A percentile compares a stretch with the other conserved stretches of the same genome.
Conservation (phyloP, 345 rosid species). For the Litchi chinensis region DNA sequence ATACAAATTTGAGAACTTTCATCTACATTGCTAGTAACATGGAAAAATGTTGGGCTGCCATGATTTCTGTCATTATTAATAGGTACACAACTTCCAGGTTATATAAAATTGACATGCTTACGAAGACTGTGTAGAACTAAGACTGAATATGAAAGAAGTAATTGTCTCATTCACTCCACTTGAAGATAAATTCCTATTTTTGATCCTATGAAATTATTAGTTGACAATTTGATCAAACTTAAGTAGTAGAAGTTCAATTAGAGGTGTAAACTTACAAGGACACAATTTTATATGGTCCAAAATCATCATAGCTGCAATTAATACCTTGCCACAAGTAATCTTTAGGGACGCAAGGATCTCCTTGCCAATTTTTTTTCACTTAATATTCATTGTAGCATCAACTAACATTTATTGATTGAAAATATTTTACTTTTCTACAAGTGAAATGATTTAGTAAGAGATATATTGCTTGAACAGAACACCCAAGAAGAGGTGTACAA, state of each 20-base stretch:
- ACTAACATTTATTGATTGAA: not conserved
- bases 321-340: conserved; percentile 27
- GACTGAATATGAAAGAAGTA: conserved; percentile 20
- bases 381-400: conserved; percentile 26
- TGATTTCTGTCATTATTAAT: not conserved
- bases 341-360: conserved; percentile 39
- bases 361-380: conserved; percentile 33
- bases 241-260: not conserved
- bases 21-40: not conserved
- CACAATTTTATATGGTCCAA: conserved; percentile 8
- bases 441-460: too few species aligned
- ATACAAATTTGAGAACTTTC: too few species aligned
- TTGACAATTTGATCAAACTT: not conserved
- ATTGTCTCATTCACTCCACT: conserved; percentile 41
- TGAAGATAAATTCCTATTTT: conserved; percentile 44
- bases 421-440: too few species aligned
- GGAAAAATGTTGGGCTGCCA: not conserved
- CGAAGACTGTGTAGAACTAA: conserved; percentile 14
- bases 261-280: conserved; percentile 24
- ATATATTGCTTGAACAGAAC: too few species aligned
- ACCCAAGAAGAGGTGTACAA: too few species aligned
- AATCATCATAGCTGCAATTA: conserved; percentile 21
- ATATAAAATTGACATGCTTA: conserved; percentile 28
- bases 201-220: not conserved
- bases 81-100: not conserved